phyloP scores from a whole-genome alignment of 2,329 filamentous ascomycete species.

The Curvularia spicifera region DNA sequence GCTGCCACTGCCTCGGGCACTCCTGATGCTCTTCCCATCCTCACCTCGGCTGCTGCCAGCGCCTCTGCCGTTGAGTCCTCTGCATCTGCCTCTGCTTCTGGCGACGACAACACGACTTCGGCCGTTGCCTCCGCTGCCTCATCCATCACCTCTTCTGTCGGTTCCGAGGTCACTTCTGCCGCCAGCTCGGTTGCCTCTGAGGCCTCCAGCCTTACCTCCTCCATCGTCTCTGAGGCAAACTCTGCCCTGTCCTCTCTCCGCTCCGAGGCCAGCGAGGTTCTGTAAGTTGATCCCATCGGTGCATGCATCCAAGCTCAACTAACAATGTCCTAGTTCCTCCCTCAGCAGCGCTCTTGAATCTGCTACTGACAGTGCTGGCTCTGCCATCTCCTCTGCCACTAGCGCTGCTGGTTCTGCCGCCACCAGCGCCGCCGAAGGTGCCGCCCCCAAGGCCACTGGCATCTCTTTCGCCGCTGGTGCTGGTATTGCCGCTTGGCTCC shows the following conservation, averaged over 20 bases:
- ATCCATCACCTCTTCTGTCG: slow-evolving; percentile 10
- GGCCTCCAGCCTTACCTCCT: slow-evolving; percentile 12
- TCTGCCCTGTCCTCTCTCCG: slow-evolving; percentile 17
- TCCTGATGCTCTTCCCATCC: slow-evolving; percentile 24
- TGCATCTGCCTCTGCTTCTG: slow-evolving; percentile 5
- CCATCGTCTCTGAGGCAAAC: slow-evolving; percentile 16
- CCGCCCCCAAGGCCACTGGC: slow-evolving; percentile 45
- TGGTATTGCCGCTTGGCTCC: slow-evolving; percentile 46
- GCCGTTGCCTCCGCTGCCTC: slow-evolving; percentile 20
- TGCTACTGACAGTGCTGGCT: slow-evolving; percentile 15
- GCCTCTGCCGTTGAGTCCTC: neutral
- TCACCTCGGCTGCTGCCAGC: slow-evolving; percentile 22
- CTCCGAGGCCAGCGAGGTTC: slow-evolving; percentile 12
- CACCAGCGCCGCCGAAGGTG: slow-evolving; percentile 15
- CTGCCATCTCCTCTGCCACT: slow-evolving; percentile 23
- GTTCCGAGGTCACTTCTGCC: neutral
- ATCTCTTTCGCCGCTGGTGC: slow-evolving; percentile 47
- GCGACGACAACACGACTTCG: neutral
- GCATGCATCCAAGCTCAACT: neutral
- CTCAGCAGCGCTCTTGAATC: slow-evolving; percentile 6
- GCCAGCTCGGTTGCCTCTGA: slow-evolving; percentile 15
- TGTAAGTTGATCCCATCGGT: neutral
- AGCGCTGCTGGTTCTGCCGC: slow-evolving; percentile 16
- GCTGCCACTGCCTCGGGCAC: slow-evolving; percentile 22
- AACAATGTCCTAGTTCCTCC: slow-evolving; percentile 1